Conservation (phyloP, 306 rosid genomes). For the Chamaecrista fasciculata region DNA sequence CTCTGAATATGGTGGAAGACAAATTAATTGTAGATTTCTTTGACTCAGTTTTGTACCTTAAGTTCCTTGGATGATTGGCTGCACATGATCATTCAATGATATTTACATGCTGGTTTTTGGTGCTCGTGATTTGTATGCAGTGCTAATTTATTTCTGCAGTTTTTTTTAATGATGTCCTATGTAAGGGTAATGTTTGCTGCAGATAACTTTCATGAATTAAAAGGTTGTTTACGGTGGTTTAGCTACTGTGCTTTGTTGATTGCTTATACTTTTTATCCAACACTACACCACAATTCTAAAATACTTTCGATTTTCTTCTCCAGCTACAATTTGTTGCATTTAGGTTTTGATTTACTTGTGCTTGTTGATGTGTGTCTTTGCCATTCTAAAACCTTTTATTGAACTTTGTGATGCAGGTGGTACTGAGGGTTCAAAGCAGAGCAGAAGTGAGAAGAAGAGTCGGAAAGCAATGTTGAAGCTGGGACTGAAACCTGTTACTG, state of each 20-base stretch:
- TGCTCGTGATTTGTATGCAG: neutral
- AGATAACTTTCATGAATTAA: neutral
- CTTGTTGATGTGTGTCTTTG: neutral
- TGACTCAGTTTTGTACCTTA: neutral
- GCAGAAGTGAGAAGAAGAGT: constrained; percentile 98
- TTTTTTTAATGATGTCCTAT: neutral
- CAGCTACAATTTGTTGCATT: neutral
- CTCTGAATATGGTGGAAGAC: neutral
- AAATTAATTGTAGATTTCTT: neutral
- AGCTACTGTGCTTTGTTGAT: neutral
- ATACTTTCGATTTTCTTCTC: neutral
- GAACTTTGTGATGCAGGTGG: constrained; percentile 46
- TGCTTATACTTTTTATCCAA: neutral
- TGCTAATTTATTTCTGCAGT: neutral
- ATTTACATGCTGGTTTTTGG: neutral
- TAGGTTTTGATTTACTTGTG: neutral
- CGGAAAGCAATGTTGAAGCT: constrained; percentile 96
- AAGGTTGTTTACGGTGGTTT: neutral
- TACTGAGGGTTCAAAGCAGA: constrained; percentile 80
- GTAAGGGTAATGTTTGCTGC: neutral
- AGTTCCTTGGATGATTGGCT: neutral
- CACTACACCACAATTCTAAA: neutral
- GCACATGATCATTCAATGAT: neutral
- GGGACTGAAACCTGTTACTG: constrained; percentile 82
- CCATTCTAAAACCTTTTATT: neutral